Percentiles rank a stretch among this genome's conserved stretches.
Conservation (phyloP, 352 stramenopile species). For the Blastocystis sp. region DNA sequence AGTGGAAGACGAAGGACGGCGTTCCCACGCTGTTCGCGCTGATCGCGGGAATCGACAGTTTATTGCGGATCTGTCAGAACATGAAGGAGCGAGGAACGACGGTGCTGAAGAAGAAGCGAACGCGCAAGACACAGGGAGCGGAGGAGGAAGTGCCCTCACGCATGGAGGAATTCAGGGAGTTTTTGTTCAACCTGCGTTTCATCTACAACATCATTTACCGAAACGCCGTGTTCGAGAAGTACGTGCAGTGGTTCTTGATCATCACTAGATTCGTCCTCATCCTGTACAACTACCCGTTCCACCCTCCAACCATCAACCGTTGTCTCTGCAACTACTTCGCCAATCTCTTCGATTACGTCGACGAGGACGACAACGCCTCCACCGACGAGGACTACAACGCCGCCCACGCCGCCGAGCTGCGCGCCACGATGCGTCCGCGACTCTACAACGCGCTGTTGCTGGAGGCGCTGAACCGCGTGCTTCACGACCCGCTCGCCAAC, state of each 20-base stretch:
- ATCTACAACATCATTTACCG: constrained; percentile 2
- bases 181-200: not conserved
- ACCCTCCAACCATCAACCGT: constrained; percentile 13
- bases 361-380: constrained; percentile 1
- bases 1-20: constrained; percentile 8
- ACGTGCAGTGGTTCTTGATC: not conserved
- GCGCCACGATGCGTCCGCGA: not conserved
- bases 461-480: constrained; percentile 4
- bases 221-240: not conserved
- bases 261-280: constrained; percentile 6
- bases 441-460: constrained; percentile 1
- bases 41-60: not conserved
- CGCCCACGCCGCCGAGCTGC: not conserved
- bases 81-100: not conserved
- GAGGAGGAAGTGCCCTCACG: not conserved
- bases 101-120: not conserved
- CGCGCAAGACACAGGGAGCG: not conserved
- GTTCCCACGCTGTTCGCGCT: not conserved
- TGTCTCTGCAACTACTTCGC: constrained; percentile 25
- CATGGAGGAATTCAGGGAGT: not conserved
- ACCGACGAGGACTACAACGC: not conserved
- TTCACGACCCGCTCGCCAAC: not conserved
- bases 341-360: not conserved
- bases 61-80: not conserved
- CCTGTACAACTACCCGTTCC: constrained; percentile 35